Evolutionary conservation across 768 basidiomycete genomes (phyloP), one percentile per base, ranked within the genome.

Genomic region (Hysterangium stoloniferum): DNA sequence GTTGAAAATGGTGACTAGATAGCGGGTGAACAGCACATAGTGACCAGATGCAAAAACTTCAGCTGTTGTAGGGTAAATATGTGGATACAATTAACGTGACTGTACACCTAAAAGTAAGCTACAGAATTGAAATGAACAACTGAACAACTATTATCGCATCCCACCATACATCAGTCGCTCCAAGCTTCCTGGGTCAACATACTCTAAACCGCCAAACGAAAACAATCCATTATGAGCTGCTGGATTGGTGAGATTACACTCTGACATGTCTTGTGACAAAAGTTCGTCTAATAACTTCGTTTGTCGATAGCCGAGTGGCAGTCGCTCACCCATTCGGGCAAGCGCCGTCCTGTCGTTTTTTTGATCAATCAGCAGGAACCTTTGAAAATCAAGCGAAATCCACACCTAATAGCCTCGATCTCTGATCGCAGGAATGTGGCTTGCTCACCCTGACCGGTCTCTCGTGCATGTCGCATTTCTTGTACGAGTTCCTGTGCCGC

Each of bases 401-500:
- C 4, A 43, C 43, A 84, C 83, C 76, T 71, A n/a, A 86, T 71
- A 58, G 83, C 84, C 48, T 79, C 78, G 25, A 86, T 66, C 62
- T 89, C 86, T 9, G 71, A 66, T 17, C 74, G 76, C 6, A 87
- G 61, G 11, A 75, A 79, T 1, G 72, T 58, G n/a, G 76, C 70
- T 60, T 83, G 81, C 27, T 80, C 79, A 22, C 67, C 58, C 51
- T 73, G 74, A 17, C 77, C 74, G 4, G 72, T 73, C 31, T 83
- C 76, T 28, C 78, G 68, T 3, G 83, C 79, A 28, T 78, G 80
- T 54, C 78, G 76, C 29, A 84, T 63, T 61, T 86, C 86, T 12
- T 82, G 74, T 15, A 78, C 73, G 19, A 88, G 70, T 9, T 83
- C 80, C 25, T 82, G 71, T 2, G 83, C 85, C 38, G 74, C 76